Conservation (phyloP, 1,284 basidiomycete genomes). For the Naganishia liquefaciens region DNA sequence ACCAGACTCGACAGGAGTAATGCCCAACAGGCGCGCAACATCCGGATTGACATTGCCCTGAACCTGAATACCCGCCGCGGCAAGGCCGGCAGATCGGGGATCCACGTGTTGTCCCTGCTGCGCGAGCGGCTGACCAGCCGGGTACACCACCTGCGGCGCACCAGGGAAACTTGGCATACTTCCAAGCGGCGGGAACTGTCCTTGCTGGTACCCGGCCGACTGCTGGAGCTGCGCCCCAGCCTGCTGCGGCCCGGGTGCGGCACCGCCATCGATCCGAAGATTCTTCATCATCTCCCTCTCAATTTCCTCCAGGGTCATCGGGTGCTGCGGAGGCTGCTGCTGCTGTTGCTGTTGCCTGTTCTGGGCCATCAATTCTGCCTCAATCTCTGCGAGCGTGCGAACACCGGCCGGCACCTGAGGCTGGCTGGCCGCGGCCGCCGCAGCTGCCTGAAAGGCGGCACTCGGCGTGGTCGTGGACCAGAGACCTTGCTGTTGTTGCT, state of each 20-base stretch:
- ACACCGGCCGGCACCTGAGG: conserved; percentile 28
- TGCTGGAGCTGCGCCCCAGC: conserved; percentile 1
- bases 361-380: conserved; percentile 73
- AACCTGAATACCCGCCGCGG: conserved; percentile 61
- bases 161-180: not conserved
- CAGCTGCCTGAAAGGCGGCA: conserved; percentile 15
- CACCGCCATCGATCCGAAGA: conserved; percentile 31
- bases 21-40: conserved; percentile 16
- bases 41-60: conserved; percentile 57
- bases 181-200: not conserved
- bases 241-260: not conserved
- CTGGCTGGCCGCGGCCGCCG: conserved; percentile 34
- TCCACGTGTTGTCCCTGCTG: conserved; percentile 11
- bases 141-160: not conserved
- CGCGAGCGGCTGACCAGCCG: not conserved
- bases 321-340: conserved; percentile 33
- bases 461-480: conserved; percentile 18
- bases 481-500: conserved; percentile 27
- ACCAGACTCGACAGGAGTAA: conserved; percentile 34
- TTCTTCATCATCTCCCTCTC: conserved; percentile 53
- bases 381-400: conserved; percentile 83
- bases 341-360: conserved; percentile 33
- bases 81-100: conserved; percentile 33
- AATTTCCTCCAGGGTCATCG: conserved; percentile 54
- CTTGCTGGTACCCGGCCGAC: not conserved